phyloP scores from a whole-genome alignment of 352 stramenopile genomes.

The Phytophthora cactorum region DNA sequence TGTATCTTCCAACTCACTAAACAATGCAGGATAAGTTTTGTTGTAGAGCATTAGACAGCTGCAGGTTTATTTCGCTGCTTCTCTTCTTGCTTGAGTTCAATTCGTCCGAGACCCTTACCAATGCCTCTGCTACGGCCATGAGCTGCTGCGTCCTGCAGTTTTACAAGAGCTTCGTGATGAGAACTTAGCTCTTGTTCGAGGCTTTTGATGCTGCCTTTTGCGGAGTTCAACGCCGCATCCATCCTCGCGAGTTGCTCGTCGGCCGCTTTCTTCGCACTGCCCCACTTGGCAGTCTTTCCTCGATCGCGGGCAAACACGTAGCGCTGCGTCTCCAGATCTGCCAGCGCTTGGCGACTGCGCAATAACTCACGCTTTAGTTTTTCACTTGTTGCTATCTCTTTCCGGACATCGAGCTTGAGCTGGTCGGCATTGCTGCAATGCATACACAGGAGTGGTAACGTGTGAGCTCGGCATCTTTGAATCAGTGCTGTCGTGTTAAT shows the following conservation, averaged over 20 bases:
- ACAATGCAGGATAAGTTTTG: conserved; percentile 18
- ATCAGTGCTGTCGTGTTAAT: conserved; percentile 57
- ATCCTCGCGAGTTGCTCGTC: conserved; percentile 47
- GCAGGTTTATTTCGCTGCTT: conserved; percentile 18
- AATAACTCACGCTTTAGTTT: conserved; percentile 45
- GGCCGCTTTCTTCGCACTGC: conserved; percentile 51
- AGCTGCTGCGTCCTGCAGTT: conserved; percentile 34
- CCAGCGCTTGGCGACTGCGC: conserved; percentile 40
- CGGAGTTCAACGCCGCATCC: conserved; percentile 28
- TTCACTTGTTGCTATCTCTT: conserved; percentile 28
- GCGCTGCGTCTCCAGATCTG: conserved; percentile 50
- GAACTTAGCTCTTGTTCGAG: conserved; percentile 22
- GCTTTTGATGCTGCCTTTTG: conserved; percentile 12
- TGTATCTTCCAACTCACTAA: conserved; percentile 14
- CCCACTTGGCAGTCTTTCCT: conserved; percentile 62
- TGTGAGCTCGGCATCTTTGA: conserved; percentile 56
- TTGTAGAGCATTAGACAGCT: conserved; percentile 19
- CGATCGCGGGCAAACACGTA: conserved; percentile 56
- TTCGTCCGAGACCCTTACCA: conserved; percentile 46
- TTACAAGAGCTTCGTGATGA: conserved; percentile 17
- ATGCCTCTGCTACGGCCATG: conserved; percentile 51
- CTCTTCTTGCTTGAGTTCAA: conserved; percentile 16
- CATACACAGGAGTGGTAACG: conserved; percentile 57
- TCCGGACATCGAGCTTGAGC: conserved; percentile 25
- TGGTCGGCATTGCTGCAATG: conserved; percentile 59